These are phyloP conservation scores for Mytilinidion resinicola DNA, from an alignment of 495 filamentous ascomycete species.

Conservation along the genomic window DNA sequence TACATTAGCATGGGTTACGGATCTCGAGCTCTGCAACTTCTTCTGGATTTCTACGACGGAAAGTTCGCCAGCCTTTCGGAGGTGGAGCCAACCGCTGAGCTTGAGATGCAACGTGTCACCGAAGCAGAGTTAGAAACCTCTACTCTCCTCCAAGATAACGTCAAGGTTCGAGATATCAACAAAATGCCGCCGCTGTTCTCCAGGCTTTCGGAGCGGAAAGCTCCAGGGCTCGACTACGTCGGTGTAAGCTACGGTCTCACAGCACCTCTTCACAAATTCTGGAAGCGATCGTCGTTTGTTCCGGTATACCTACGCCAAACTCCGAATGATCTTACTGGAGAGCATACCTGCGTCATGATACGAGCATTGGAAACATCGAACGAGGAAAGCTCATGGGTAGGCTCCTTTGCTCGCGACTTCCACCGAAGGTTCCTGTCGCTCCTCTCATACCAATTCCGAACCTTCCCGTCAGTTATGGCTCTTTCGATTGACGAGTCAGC, in stretches of 20 bases:
- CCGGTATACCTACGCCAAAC: conserved; percentile 96
- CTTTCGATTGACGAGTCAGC: conserved; percentile 87
- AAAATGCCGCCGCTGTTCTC: conserved; percentile 91
- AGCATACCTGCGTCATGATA: conserved; percentile 98
- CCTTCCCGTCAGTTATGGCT: conserved; percentile 73
- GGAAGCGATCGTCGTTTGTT: conserved; percentile 79
- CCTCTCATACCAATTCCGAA: conserved; percentile 84
- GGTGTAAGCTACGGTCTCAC: conserved; percentile 96
- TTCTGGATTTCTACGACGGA: conserved; percentile 90
- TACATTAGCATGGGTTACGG: conserved; percentile 95
- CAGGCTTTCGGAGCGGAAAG: conserved; percentile 75
- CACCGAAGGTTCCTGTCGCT: conserved; percentile 82
- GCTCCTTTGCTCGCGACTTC: conserved; percentile 87
- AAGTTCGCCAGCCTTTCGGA: conserved; percentile 77
- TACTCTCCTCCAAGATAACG: conserved; percentile 75
- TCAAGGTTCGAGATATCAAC: conserved; percentile 83
- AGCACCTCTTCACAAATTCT: conserved; percentile 85
- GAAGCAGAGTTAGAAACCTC: conserved; percentile 75
- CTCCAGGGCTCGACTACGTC: conserved; percentile 79
- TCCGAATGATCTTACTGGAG: conserved; percentile 89
- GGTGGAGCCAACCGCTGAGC: conserved; percentile 45
- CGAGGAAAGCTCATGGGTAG: conserved; percentile 72
- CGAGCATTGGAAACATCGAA: conserved; percentile 52
- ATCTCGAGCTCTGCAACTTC: conserved; percentile 73
- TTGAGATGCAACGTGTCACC: conserved; percentile 69